Conservation (phyloP, 768 basidiomycete genomes). For the Boletus patriciae region DNA sequence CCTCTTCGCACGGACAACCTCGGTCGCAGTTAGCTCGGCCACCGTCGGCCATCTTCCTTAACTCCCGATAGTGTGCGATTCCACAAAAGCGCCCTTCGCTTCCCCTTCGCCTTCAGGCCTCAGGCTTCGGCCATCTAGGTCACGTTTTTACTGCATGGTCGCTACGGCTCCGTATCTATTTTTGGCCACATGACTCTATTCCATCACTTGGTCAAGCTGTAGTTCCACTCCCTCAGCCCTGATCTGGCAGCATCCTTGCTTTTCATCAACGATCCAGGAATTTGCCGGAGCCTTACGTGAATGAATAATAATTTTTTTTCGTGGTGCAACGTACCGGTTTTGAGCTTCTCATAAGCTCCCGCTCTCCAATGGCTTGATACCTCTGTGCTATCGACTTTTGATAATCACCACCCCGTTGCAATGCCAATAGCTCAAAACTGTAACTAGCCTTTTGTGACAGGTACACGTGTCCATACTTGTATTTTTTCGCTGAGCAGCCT, state of each 20-base stretch:
- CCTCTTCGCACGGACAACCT: background rate
- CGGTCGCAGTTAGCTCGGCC: conserved; percentile 1
- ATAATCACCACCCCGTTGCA: background rate
- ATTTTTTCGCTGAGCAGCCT: no score
- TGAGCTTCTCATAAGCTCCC: no score
- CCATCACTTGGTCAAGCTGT: background rate
- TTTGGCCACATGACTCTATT: background rate
- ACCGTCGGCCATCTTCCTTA: conserved; percentile 11
- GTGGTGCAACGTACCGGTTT: background rate
- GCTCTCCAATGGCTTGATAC: no score
- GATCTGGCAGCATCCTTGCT: background rate
- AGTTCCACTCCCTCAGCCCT: background rate
- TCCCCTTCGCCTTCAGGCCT: no score
- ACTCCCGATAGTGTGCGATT: conserved; percentile 4
- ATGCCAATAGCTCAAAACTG: background rate
- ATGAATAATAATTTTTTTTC: conserved; percentile 6
- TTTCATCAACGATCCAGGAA: background rate
- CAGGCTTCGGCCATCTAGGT: background rate
- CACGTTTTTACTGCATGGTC: background rate
- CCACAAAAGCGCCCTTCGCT: no score
- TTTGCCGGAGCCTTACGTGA: conserved; percentile 15
- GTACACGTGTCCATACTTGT: background rate
- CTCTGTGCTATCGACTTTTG: background rate
- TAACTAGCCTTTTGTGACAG: background rate
- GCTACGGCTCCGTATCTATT: background rate